Evolutionary conservation across 352 stramenopile genomes (phyloP).

Genomic region (Phytophthora rubi): DNA sequence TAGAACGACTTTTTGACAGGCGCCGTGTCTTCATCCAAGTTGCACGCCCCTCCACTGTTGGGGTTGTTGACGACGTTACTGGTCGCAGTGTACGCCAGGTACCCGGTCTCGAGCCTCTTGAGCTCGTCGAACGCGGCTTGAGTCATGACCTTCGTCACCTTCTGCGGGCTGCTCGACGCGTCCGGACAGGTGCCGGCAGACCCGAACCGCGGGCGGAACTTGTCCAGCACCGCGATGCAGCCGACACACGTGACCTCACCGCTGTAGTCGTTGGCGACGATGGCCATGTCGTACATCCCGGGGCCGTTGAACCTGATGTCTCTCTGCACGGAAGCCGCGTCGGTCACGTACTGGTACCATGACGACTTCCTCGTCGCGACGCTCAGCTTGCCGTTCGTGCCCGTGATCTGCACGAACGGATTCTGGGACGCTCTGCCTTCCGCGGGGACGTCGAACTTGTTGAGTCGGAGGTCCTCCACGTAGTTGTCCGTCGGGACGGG

Average conservation of each 20-base stretch:
- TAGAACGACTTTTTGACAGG: slow-evolving; percentile 7
- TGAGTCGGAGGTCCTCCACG: slow-evolving; percentile 16
- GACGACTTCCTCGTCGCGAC: not conserved
- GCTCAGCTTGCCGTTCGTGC: not conserved
- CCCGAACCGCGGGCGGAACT: slow-evolving; percentile 16
- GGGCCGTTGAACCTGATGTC: slow-evolving; percentile 25
- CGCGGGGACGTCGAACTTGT: slow-evolving; percentile 14
- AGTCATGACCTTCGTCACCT: not conserved
- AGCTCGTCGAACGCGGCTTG: not conserved
- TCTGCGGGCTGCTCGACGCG: not conserved
- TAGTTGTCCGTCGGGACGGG: slow-evolving; percentile 30
- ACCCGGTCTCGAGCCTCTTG: not conserved
- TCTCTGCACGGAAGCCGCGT: slow-evolving; percentile 11
- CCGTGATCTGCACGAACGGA: slow-evolving; percentile 13
- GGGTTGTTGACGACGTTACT: slow-evolving; percentile 22
- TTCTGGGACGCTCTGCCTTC: slow-evolving; percentile 2
- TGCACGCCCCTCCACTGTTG: not conserved
- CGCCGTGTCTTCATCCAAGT: not conserved
- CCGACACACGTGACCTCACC: slow-evolving; percentile 16
- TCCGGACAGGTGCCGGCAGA: not conserved
- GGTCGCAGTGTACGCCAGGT: slow-evolving; percentile 8
- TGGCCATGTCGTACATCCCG: slow-evolving; percentile 31
- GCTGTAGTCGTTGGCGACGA: slow-evolving; percentile 35
- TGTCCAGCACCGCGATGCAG: slow-evolving; percentile 36
- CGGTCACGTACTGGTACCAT: slow-evolving; percentile 13